phyloP scores from a whole-genome alignment of 2,329 filamentous ascomycete species.

The Trichoderma sp. region DNA sequence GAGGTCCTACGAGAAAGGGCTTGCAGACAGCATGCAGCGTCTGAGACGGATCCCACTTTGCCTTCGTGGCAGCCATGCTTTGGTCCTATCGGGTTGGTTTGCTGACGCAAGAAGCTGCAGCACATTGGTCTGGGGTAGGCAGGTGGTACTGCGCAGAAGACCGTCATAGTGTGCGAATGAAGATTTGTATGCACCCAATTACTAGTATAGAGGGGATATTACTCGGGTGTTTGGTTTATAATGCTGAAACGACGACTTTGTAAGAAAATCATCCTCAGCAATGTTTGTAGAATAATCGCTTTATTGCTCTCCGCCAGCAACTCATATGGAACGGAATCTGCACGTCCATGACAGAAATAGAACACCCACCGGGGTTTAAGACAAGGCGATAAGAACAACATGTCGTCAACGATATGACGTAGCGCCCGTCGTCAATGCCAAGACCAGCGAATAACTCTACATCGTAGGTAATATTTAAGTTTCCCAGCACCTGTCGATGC shows the following conservation, averaged over 20 bases:
- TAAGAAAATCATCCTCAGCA: not conserved
- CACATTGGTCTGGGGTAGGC: not conserved
- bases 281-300: not conserved
- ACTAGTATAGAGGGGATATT: not conserved
- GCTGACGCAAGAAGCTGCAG: slow-evolving; percentile 2
- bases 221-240: not conserved
- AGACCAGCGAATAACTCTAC: not conserved
- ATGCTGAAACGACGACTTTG: not conserved
- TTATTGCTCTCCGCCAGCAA: not conserved
- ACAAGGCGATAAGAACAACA: not conserved
- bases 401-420: slow-evolving; percentile 6
- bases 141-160: not conserved
- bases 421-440: not conserved
- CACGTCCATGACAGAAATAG: not conserved
- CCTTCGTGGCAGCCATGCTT: not conserved
- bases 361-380: not conserved
- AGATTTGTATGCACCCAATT: not conserved
- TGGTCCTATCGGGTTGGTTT: not conserved
- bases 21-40: not conserved
- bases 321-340: not conserved
- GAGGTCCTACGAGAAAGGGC: not conserved
- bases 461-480: not conserved
- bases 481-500: not conserved
- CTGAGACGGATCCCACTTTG: slow-evolving; percentile 2
- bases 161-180: too few relatives aligned